Percentiles rank a stretch among this genome's conserved stretches.
These are phyloP conservation scores for Corynespora cassiicola DNA, from an alignment of 2,329 filamentous ascomycete species.

Conservation along the genomic window DNA sequence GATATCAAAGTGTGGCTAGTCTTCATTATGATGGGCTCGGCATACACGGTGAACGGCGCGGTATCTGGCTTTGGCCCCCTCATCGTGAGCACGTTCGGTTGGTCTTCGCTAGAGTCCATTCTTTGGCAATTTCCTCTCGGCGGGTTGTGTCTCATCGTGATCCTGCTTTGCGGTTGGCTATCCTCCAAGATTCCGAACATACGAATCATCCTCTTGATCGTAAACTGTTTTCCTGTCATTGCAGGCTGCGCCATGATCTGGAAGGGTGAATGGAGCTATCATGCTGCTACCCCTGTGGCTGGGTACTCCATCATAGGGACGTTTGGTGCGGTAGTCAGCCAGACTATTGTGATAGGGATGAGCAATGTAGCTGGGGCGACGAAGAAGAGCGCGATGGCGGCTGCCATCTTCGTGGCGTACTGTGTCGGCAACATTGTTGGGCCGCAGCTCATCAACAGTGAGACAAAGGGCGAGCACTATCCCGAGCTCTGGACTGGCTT, in stretches of 20 bases:
- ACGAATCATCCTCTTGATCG: constrained; percentile 68
- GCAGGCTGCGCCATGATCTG: constrained; percentile 78
- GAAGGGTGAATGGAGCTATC: constrained; percentile 69
- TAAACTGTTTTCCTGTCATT: constrained; percentile 75
- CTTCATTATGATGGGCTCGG: constrained; percentile 49
- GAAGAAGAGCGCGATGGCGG: constrained; percentile 79
- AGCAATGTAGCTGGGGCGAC: constrained; percentile 76
- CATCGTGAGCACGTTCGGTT: constrained; percentile 51
- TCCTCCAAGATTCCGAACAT: constrained; percentile 67
- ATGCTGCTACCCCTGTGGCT: constrained; percentile 69
- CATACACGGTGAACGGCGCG: constrained; percentile 64
- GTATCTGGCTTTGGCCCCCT: constrained; percentile 48
- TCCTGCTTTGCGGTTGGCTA: constrained; percentile 71
- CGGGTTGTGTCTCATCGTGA: constrained; percentile 69
- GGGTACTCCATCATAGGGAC: constrained; percentile 77
- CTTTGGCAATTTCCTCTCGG: constrained; percentile 76
- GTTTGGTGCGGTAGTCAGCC: constrained; percentile 73
- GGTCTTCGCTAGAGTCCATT: constrained; percentile 44
- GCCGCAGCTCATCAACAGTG: constrained; percentile 72
- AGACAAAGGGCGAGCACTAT: constrained; percentile 71
- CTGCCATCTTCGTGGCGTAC: constrained; percentile 76
- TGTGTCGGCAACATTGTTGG: constrained; percentile 80
- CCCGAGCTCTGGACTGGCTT: constrained; percentile 74
- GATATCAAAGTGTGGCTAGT: constrained; percentile 53
- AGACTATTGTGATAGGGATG: constrained; percentile 64